Conservation (phyloP, 352 stramenopile species). For the Phytophthora quininea region DNA sequence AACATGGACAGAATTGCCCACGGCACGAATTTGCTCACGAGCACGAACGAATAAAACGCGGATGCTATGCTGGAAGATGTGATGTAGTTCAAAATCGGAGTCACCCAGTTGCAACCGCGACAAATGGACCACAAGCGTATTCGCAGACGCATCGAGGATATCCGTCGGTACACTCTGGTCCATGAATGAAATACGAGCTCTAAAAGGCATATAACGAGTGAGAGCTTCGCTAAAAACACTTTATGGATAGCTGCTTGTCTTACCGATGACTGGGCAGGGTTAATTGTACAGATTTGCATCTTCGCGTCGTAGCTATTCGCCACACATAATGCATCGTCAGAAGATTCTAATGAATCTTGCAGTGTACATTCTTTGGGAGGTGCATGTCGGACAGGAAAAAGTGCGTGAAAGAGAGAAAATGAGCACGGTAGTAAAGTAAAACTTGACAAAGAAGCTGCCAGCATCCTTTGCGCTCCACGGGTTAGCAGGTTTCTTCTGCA, state of each 20-base stretch:
- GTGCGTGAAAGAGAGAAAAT: constrained; percentile 65
- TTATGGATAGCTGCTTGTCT: background rate
- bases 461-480: constrained; percentile 81
- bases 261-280: constrained; percentile 42
- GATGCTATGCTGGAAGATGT: constrained; percentile 37
- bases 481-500: constrained; percentile 75
- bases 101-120: constrained; percentile 48
- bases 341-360: constrained; percentile 43
- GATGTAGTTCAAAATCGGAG: constrained; percentile 39
- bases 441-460: constrained; percentile 89
- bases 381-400: constrained; percentile 58
- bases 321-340: constrained; percentile 22
- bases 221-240: too few species aligned
- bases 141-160: constrained; percentile 69
- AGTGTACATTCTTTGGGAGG: constrained; percentile 66
- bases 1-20: constrained; percentile 47
- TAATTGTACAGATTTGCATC: constrained; percentile 39
- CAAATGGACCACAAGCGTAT: constrained; percentile 71
- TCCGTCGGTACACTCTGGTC: constrained; percentile 41
- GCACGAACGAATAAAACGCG: constrained; percentile 37
- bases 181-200: constrained; percentile 52
- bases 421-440: constrained; percentile 77
- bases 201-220: background rate
- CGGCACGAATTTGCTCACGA: constrained; percentile 43
- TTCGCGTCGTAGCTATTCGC: constrained; percentile 30